These are phyloP conservation scores for Epicoccum nigrum DNA, from an alignment of 2,329 filamentous ascomycete species.

Conservation along the genomic window DNA sequence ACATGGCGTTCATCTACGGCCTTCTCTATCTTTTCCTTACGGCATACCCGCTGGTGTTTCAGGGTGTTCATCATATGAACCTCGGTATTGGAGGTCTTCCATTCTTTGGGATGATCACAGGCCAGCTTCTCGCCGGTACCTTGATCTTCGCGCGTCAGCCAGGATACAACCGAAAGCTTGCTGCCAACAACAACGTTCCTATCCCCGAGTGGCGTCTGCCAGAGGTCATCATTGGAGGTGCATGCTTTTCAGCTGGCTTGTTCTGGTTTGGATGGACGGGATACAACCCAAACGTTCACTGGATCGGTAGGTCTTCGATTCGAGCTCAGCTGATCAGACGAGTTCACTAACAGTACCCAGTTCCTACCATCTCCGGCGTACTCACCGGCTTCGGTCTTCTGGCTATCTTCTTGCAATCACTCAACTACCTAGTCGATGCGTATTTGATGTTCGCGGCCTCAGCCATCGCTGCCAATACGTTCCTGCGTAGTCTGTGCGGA, in stretches of 20 bases:
- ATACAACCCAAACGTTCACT: constrained; percentile 52
- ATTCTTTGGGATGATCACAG: constrained; percentile 83
- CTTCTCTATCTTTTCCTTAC: constrained; percentile 86
- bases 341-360: constrained; percentile 12
- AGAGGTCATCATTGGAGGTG: constrained; percentile 60
- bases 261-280: constrained; percentile 52
- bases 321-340: background rate
- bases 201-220: constrained; percentile 65
- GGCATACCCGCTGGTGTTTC: constrained; percentile 82
- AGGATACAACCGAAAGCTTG: constrained; percentile 64
- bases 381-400: constrained; percentile 64
- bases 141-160: constrained; percentile 70
- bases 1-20: constrained; percentile 58
- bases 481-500: constrained; percentile 58
- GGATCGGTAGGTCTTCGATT: constrained; percentile 33
- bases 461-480: constrained; percentile 53
- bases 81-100: constrained; percentile 76
- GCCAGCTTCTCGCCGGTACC: constrained; percentile 71
- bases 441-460: background rate
- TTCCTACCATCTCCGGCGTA: constrained; percentile 53
- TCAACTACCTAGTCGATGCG: constrained; percentile 60
- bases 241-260: constrained; percentile 49
- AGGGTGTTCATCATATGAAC: constrained; percentile 71
- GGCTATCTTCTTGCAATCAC: constrained; percentile 62
- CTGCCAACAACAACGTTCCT: constrained; percentile 56